Conservation (phyloP, 208 protist genomes). For the Leishmania arabica region DNA sequence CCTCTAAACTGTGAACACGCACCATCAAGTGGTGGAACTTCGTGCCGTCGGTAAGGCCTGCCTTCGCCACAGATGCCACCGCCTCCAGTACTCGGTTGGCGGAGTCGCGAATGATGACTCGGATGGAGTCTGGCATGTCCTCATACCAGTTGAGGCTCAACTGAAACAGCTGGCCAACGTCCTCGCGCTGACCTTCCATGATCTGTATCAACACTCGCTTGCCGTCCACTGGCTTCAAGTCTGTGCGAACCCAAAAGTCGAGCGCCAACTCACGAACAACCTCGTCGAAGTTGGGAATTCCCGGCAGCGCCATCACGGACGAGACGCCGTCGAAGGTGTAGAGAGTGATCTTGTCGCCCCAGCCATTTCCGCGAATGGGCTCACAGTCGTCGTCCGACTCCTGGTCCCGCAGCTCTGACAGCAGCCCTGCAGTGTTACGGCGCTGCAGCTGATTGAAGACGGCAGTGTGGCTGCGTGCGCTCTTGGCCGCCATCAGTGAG, state of each 20-base stretch:
- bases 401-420: constrained; percentile 40
- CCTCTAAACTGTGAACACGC: constrained; percentile 74
- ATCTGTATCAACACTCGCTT: constrained; percentile 79
- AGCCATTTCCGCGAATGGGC: constrained; percentile 81
- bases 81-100: constrained; percentile 89
- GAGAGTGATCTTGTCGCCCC: constrained; percentile 53
- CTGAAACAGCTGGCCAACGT: constrained; percentile 83
- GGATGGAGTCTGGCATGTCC: constrained; percentile 68
- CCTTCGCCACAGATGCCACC: constrained; percentile 43
- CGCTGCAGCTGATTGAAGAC: constrained; percentile 53
- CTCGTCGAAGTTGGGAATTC: constrained; percentile 86
- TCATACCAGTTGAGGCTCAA: constrained; percentile 78
- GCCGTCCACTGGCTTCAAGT: constrained; percentile 44
- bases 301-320: constrained; percentile 80
- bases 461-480: constrained; percentile 55
- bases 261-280: constrained; percentile 74
- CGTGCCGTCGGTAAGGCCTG: constrained; percentile 20
- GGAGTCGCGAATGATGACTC: constrained; percentile 76
- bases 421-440: constrained; percentile 55
- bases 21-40: constrained; percentile 87
- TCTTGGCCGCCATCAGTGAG: constrained; percentile 28
- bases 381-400: constrained; percentile 21
- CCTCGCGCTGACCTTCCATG: constrained; percentile 78
- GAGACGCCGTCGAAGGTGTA: constrained; percentile 77
- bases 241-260: constrained; percentile 89